Percentiles rank a stretch among this genome's conserved stretches.
These are phyloP conservation scores for Blumeria graminis DNA, from an alignment of 2,329 filamentous ascomycete genomes.

Conservation along the genomic window DNA sequence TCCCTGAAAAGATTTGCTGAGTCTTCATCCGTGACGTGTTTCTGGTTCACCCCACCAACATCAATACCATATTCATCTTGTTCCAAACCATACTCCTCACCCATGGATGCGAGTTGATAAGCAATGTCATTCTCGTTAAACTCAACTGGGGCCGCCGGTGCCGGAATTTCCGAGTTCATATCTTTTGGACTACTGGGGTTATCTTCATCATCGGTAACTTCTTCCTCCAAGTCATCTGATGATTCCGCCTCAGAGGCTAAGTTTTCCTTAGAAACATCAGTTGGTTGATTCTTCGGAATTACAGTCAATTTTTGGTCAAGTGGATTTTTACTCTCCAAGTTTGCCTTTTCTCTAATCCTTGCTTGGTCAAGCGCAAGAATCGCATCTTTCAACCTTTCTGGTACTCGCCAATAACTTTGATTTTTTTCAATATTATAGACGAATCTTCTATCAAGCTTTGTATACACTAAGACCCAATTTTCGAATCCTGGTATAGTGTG, in stretches of 20 bases:
- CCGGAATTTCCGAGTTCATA: conserved; percentile 22
- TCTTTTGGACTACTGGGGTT: conserved; percentile 26
- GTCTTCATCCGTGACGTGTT: conserved; percentile 52
- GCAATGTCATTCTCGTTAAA: conserved; percentile 91
- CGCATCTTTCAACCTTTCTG: conserved; percentile 59
- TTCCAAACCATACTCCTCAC: conserved; percentile 57
- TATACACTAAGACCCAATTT: conserved; percentile 83
- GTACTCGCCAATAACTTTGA: conserved; percentile 86
- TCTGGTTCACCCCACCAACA: conserved; percentile 35
- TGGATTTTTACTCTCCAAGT: conserved; percentile 8
- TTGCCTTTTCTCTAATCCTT: conserved; percentile 34
- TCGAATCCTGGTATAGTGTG: conserved; percentile 55
- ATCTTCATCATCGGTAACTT: conserved; percentile 23
- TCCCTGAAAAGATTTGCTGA: conserved; percentile 60
- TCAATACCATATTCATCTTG: conserved; percentile 53
- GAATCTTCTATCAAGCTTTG: conserved; percentile 70
- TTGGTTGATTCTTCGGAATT: conserved; percentile 1
- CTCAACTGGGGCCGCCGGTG: conserved; percentile 31
- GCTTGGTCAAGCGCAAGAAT: conserved; percentile 51
- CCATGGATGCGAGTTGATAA: conserved; percentile 76
- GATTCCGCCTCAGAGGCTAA: conserved; percentile 23
- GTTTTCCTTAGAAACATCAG: background rate
- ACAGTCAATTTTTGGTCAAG: background rate
- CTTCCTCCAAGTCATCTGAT: conserved; percentile 41
- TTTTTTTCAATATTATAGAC: conserved; percentile 73